Conservation (phyloP, 2,329 filamentous ascomycete genomes). For the Diaporthe ampelina region DNA sequence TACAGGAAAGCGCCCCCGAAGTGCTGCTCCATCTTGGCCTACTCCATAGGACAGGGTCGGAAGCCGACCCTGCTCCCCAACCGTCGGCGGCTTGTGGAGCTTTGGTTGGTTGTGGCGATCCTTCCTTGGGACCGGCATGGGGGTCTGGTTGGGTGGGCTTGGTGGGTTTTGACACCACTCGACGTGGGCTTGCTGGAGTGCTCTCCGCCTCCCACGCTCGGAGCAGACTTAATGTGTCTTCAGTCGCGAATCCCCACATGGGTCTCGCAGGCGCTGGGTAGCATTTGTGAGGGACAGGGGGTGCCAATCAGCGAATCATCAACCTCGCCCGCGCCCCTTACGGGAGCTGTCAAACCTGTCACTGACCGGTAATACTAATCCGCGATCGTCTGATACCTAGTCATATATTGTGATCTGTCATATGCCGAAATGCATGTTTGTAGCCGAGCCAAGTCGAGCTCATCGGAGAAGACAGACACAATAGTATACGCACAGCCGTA, state of each 20-base stretch:
- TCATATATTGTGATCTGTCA: conserved; percentile 39
- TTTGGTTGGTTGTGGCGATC: conserved; percentile 20
- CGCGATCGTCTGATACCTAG: conserved; percentile 35
- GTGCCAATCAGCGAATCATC: conserved; percentile 15
- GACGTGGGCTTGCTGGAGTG: conserved; percentile 22
- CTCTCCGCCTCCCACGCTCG: conserved; percentile 24
- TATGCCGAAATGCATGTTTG: conserved; percentile 38
- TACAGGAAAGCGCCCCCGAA: not conserved
- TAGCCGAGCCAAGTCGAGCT: conserved; percentile 28
- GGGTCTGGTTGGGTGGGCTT: conserved; percentile 15
- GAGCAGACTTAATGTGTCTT: conserved; percentile 28
- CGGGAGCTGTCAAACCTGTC: conserved; percentile 41
- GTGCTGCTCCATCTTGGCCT: conserved; percentile 3
- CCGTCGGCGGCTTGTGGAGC: conserved; percentile 32
- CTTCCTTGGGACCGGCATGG: conserved; percentile 20
- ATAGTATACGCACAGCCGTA: conserved; percentile 2
- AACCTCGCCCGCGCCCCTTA: conserved; percentile 14
- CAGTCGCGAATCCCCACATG: conserved; percentile 21
- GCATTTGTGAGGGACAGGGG: conserved; percentile 3
- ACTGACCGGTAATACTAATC: conserved; percentile 30
- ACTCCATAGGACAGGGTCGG: conserved; percentile 6
- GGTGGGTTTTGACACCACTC: conserved; percentile 35
- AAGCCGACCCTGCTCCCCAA: conserved; percentile 26
- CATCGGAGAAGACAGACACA: not conserved
- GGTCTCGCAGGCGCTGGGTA: conserved; percentile 15